These are phyloP conservation scores for Mortierella sp. DNA, from an alignment of 371 early-diverging fungal genomes.

Conservation along the genomic window DNA sequence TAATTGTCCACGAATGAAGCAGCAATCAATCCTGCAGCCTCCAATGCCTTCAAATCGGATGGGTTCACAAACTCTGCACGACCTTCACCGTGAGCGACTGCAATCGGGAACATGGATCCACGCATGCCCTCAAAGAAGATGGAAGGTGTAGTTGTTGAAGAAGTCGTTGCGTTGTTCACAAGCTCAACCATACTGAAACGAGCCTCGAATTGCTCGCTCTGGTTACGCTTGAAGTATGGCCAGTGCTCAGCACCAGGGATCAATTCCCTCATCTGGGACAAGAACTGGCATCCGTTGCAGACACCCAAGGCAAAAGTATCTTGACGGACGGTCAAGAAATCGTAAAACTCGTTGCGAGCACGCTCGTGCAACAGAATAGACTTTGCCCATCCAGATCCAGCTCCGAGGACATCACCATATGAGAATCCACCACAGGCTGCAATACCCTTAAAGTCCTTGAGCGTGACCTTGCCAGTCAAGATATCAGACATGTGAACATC, in stretches of 20 bases:
- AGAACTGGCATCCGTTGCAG: constrained; percentile 98
- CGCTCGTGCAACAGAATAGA: constrained; percentile 80
- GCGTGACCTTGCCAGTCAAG: constrained; percentile 74
- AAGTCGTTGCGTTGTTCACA: constrained; percentile 37
- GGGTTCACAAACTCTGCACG: constrained; percentile 79
- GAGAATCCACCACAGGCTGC: constrained; percentile 98
- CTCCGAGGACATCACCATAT: constrained; percentile 98
- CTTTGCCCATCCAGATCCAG: constrained; percentile 98
- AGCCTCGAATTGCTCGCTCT: constrained; percentile 94
- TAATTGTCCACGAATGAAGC: constrained; percentile 88
- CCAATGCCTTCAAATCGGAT: constrained; percentile 60
- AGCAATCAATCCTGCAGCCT: constrained; percentile 67
- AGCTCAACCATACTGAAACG: constrained; percentile 87
- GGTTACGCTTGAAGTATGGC: constrained; percentile 93
- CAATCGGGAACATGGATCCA: constrained; percentile 93
- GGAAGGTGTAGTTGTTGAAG: constrained; percentile 43
- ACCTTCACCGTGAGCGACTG: constrained; percentile 98
- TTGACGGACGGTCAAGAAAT: constrained; percentile 82
- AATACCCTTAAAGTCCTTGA: constrained; percentile 86
- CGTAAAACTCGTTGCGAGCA: constrained; percentile 80
- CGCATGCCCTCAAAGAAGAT: constrained; percentile 92
- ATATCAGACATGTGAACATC: constrained; percentile 99
- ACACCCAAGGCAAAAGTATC: constrained; percentile 96
- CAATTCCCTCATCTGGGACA: constrained; percentile 84
- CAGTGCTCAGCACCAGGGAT: constrained; percentile 87